Evolutionary conservation across 176 grass and related monocot genomes (phyloP), one percentile per base, ranked within the genome.

Genomic region (Musa itinerans): DNA sequence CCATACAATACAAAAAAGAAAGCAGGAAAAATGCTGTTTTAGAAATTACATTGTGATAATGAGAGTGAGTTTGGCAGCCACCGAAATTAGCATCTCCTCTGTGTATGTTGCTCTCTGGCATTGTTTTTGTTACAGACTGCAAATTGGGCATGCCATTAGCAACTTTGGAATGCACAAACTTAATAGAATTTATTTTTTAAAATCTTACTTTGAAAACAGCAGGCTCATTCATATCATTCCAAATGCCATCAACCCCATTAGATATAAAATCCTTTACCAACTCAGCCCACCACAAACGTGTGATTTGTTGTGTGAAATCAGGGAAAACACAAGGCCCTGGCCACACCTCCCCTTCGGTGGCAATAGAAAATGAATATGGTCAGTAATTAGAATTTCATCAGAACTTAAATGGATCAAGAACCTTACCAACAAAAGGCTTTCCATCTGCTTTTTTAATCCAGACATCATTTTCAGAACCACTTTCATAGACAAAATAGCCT

Each of bases 141-240:
- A 85, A 73, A 55, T 83, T 23, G 52, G 69, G 24, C 75, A 69
- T 49, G 82, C 54, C 2, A 21, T 55, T 72, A 54, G 14, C 22
- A 55, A 27, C 19, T 56, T 48, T 71, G 11, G n/a, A 56, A 24
- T 12, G 53, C 8, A 8, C 14, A 14, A 43, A 74, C 57, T 27
- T 1, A 29, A 56, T 27, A 11, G 53, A 74, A 15, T 54, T 17
- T 56, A 56, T 27, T 17, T 68, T 72, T 74, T 57, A 12, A 61
- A 53, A 26, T 19, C 23, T 52, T 91, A 90, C 94, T 78, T 89
- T 89, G 72, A 93, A 97, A 79, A 97, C 82, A 78, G 90, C 80
- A 69, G 90, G 94, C 75, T 97, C 94, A 49, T 93, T 97, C 94
- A 97, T 97, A 82, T 97, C 94, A 85, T 93, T 93, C 94, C 94